These are phyloP conservation scores for Edaphochlamys debaryana DNA, from an alignment of 139 green algal genomes.

Conservation along the genomic window DNA sequence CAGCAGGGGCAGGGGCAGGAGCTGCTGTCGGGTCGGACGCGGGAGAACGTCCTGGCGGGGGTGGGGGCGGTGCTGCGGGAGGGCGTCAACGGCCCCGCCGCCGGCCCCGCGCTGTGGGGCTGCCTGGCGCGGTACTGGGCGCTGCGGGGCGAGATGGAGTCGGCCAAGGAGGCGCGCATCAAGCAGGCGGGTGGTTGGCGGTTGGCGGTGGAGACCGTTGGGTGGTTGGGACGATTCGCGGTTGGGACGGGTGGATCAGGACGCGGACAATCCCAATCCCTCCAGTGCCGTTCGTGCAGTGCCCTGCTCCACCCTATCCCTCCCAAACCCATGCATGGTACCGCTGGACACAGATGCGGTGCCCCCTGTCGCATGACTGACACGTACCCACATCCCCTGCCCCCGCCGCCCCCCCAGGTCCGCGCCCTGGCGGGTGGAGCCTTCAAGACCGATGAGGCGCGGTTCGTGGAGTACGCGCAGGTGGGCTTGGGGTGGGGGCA, in stretches of 20 bases:
- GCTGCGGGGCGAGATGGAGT: conserved; percentile 54
- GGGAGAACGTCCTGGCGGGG: conserved; percentile 34
- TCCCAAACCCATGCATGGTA: neutral
- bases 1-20: conserved; percentile 23
- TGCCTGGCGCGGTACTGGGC: conserved; percentile 60
- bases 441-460: conserved; percentile 60
- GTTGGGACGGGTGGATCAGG: neutral
- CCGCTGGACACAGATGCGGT: neutral
- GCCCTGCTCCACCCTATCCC: neutral
- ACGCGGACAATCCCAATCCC: neutral
- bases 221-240: neutral
- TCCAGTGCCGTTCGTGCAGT: too few species aligned
- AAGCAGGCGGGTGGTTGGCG: conserved; percentile 60
- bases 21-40: conserved; percentile 30
- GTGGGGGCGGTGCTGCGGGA: conserved; percentile 51
- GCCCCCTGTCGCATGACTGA: too few species aligned
- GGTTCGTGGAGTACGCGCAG: conserved; percentile 69
- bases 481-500: too few species aligned
- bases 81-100: conserved; percentile 26
- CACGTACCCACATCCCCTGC: neutral
- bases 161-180: conserved; percentile 68
- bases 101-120: conserved; percentile 57
- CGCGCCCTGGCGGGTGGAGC: conserved; percentile 61
- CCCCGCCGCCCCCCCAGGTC: conserved; percentile 35
- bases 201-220: neutral